Conservation (phyloP, 2,329 filamentous ascomycete genomes). For the Fusarium sp. region DNA sequence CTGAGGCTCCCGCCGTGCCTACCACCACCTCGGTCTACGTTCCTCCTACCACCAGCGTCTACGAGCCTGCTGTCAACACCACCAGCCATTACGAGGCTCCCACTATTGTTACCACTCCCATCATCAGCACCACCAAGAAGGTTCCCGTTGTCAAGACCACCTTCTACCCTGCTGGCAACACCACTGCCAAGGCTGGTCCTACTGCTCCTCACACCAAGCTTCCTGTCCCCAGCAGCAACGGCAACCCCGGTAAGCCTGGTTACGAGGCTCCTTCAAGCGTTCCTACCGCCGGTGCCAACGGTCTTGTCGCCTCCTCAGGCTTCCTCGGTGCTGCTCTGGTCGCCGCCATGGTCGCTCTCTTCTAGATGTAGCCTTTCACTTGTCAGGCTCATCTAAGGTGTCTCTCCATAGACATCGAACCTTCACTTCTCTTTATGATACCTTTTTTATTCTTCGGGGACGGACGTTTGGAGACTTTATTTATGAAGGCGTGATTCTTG, state of each 20-base stretch:
- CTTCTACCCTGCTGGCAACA: conserved; percentile 45
- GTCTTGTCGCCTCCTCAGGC: conserved; percentile 56
- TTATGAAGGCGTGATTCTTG: conserved; percentile 30
- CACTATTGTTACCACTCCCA: conserved; percentile 48
- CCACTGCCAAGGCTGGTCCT: conserved; percentile 44
- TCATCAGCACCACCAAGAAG: conserved; percentile 35
- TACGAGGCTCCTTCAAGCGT: conserved; percentile 36
- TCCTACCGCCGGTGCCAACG: conserved; percentile 51
- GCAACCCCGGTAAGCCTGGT: conserved; percentile 16
- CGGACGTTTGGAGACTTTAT: conserved; percentile 47
- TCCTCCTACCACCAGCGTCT: conserved; percentile 44
- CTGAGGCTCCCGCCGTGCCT: conserved; percentile 21
- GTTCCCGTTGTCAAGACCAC: conserved; percentile 43
- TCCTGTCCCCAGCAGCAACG: conserved; percentile 39
- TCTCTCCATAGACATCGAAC: not conserved
- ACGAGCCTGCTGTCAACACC: conserved; percentile 42
- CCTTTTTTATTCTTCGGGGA: conserved; percentile 47
- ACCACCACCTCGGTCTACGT: conserved; percentile 33
- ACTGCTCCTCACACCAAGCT: conserved; percentile 42
- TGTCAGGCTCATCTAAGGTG: conserved; percentile 11
- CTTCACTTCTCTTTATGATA: conserved; percentile 41
- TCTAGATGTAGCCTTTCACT: conserved; percentile 39
- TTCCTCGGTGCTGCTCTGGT: conserved; percentile 56
- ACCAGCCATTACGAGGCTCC: conserved; percentile 43
- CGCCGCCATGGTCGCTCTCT: conserved; percentile 56